Base-by-base conservation (phyloP, 1,284 basidiomycete species). In the Naganishia cerealis region DNA sequence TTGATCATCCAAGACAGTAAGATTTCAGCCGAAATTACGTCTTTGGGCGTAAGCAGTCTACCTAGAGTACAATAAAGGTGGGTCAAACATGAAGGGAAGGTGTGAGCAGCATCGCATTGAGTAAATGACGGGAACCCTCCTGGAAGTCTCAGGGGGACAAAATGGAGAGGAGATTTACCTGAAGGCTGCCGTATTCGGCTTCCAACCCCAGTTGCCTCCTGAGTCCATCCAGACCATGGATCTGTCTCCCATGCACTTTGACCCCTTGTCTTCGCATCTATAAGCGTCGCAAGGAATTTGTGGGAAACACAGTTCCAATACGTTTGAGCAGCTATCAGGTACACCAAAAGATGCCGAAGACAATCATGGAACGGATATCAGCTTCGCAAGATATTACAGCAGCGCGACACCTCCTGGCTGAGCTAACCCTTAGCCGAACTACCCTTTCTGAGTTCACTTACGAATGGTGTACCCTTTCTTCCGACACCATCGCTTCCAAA, bases 401-500 rank as follows among this genome's bases (percentile, higher is more conserved):
- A n/a, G n/a, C n/a, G n/a, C n/a, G n/a, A n/a, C n/a, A n/a, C n/a
- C n/a, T n/a, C n/a, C n/a, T n/a, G n/a, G n/a, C n/a, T n/a, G n/a
- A n/a, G n/a, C n/a, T n/a, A n/a, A n/a, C n/a, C n/a, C 29, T 33
- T 33, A 3, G 29, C 29, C 6, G 29, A 33, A 33, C 29, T 33
- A 33, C 6, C 29, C 29, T 33, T 33, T 33, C 29, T 26, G 18
- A 8, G 9, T 24, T 16, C 8, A 53, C 59, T 53, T 16, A 62
- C 59, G 59, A 62, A 62, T 62, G 3, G 48, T 33, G 42, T 40
- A 62, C 3, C 59, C 59, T 16, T 21, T 29, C 10, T 6, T 24
- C 1, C 59, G 59, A 42, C 59, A 62, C 59, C 50, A 62, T 13
- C 53, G 46, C 24, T 63, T 54, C 61, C 61, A 54, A 54, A 63